Conservation (phyloP, 2,329 filamentous ascomycete species). For the Ceratocystis diversiconidia region DNA sequence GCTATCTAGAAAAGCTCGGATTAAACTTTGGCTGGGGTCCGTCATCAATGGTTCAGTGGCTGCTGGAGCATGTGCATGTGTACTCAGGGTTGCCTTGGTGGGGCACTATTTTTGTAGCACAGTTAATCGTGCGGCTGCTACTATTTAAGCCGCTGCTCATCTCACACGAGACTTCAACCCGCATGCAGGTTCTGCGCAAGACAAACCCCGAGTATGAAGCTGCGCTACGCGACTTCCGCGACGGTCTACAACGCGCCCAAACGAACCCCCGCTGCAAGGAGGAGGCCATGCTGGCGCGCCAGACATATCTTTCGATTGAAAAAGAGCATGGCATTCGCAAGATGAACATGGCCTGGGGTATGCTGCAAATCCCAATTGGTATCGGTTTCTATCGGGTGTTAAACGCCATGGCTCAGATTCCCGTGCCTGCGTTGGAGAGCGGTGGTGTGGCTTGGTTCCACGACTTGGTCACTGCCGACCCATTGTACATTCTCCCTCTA, state of each 20-base stretch:
- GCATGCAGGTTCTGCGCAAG: constrained; percentile 41
- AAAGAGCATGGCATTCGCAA: constrained; percentile 27
- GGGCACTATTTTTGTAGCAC: constrained; percentile 52
- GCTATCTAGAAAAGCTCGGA: constrained; percentile 69
- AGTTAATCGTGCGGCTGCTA: constrained; percentile 47
- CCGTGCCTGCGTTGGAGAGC: constrained; percentile 62
- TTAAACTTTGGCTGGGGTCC: constrained; percentile 79
- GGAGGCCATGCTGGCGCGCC: constrained; percentile 23
- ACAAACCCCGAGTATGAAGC: constrained; percentile 38
- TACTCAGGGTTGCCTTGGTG: constrained; percentile 69
- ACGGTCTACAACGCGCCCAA: constrained; percentile 37
- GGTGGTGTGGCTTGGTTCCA: constrained; percentile 65
- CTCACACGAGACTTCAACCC: constrained; percentile 47
- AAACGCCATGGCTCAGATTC: constrained; percentile 58
- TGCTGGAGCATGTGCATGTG: constrained; percentile 72
- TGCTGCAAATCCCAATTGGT: constrained; percentile 48
- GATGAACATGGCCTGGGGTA: constrained; percentile 27
- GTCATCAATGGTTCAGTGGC: constrained; percentile 57
- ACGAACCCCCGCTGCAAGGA: constrained; percentile 13
- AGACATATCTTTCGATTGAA: constrained; percentile 18
- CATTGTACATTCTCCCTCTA: constrained; percentile 59
- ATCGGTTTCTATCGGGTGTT: constrained; percentile 70
- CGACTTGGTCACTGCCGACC: constrained; percentile 64
- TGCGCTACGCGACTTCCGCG: constrained; percentile 27
- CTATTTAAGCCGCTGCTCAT: constrained; percentile 53